Conservation (phyloP, 805 yeast genomes). For the Candida vaughaniae region DNA sequence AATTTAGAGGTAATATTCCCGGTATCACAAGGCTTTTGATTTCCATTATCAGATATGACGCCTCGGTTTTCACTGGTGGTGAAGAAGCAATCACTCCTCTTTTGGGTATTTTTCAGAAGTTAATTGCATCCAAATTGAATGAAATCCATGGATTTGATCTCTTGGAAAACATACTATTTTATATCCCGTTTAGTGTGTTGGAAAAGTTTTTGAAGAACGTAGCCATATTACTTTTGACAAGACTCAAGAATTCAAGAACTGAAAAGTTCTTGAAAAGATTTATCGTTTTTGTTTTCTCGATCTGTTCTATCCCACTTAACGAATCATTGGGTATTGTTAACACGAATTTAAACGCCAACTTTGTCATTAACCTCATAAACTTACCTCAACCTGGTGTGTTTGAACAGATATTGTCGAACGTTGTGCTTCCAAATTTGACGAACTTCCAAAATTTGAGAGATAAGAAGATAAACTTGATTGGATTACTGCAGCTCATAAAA, state of each 20-base stretch:
- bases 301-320: slow-evolving; percentile 43
- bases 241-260: slow-evolving; percentile 78
- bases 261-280: slow-evolving; percentile 76
- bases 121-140: slow-evolving; percentile 79
- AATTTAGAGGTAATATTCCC: slow-evolving; percentile 87
- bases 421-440: slow-evolving; percentile 53
- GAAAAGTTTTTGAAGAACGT: slow-evolving; percentile 64
- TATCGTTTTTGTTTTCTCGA: slow-evolving; percentile 50
- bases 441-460: slow-evolving; percentile 52
- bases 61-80: slow-evolving; percentile 34
- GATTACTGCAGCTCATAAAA: slow-evolving; percentile 45
- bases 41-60: slow-evolving; percentile 57
- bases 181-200: slow-evolving; percentile 51
- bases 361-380: slow-evolving; percentile 65
- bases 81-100: slow-evolving; percentile 61
- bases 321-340: slow-evolving; percentile 25
- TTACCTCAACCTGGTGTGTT: slow-evolving; percentile 65
- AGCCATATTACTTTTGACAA: slow-evolving; percentile 71
- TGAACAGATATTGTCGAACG: slow-evolving; percentile 47
- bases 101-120: slow-evolving; percentile 93
- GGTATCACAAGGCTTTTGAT: slow-evolving; percentile 81
- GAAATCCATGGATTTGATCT: slow-evolving; percentile 85
- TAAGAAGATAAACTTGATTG: slow-evolving; percentile 53
- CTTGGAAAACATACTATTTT: slow-evolving; percentile 62
- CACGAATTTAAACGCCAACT: slow-evolving; percentile 32